A percentile compares a stretch with the other conserved stretches of the same genome.
Evolutionary conservation across 257 asterid genomes (phyloP).

Genomic region (Fraxinus quadrangulata): DNA sequence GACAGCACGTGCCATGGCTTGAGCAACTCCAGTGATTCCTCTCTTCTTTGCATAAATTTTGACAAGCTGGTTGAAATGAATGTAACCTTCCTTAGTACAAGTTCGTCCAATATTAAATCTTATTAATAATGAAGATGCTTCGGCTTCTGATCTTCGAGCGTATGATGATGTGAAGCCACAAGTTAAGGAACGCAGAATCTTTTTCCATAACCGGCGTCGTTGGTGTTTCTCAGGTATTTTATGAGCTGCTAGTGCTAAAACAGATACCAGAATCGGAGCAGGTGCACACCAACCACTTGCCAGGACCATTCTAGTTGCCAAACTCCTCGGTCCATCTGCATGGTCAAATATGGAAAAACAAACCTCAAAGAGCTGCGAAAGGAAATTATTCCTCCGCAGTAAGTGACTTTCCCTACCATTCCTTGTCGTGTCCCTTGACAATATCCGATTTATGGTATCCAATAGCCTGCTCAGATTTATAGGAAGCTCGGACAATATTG

Average conservation of each 20-base stretch:
- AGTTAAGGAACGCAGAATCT: slow-evolving; percentile 55
- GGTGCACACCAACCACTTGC: slow-evolving; percentile 97
- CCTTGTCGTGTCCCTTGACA: slow-evolving; percentile 53
- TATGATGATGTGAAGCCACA: slow-evolving; percentile 73
- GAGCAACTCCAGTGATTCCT: slow-evolving; percentile 58
- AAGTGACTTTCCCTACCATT: slow-evolving; percentile 66
- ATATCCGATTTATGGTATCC: slow-evolving; percentile 85
- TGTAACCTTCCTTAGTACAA: slow-evolving; percentile 57
- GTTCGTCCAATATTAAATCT: slow-evolving; percentile 65
- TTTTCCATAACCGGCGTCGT: slow-evolving; percentile 56
- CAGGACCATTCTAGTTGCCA: slow-evolving; percentile 92
- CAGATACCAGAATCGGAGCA: slow-evolving; percentile 55
- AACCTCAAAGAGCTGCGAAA: slow-evolving; percentile 86
- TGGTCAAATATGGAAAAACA: slow-evolving; percentile 96
- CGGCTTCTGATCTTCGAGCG: slow-evolving; percentile 63
- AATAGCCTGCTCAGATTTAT: slow-evolving; percentile 79
- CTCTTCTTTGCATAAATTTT: slow-evolving; percentile 64
- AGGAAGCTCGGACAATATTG: slow-evolving; percentile 90
- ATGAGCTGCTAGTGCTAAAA: slow-evolving; percentile 72
- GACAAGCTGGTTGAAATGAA: slow-evolving; percentile 52
- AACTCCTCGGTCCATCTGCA: slow-evolving; percentile 79
- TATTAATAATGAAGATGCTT: slow-evolving; percentile 60
- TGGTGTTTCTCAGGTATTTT: slow-evolving; percentile 81
- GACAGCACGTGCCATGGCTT: slow-evolving; percentile 69
- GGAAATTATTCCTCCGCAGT: slow-evolving; percentile 64